Percentiles rank a stretch among this genome's conserved stretches.
These are phyloP conservation scores for Pachysolen tannophilus DNA, from an alignment of 805 yeast species.

Conservation along the genomic window DNA sequence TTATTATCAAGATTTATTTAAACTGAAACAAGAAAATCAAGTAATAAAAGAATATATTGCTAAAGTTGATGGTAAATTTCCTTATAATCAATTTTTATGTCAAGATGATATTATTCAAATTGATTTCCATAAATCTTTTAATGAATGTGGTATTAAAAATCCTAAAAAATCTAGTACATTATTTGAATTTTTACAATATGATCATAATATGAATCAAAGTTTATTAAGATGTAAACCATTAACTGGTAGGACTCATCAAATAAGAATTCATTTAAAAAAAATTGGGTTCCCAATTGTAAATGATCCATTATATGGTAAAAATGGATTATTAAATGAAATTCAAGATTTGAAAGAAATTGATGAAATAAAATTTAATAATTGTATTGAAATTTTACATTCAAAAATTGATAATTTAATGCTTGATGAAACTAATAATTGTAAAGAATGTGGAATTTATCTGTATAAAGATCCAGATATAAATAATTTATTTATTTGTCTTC, in stretches of 20 bases:
- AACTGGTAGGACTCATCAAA: conserved; percentile 52
- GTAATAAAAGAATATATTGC: conserved; percentile 39
- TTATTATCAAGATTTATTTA: conserved; percentile 24
- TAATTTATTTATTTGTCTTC: conserved; percentile 34
- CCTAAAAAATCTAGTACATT: conserved; percentile 13
- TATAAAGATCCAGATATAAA: conserved; percentile 22
- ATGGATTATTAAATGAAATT: conserved; percentile 4
- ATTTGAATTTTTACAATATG: conserved; percentile 11
- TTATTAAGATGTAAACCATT: conserved; percentile 40
- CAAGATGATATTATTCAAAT: conserved; percentile 29
- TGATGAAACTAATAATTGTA: conserved; percentile 20
- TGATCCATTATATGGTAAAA: conserved; percentile 23
- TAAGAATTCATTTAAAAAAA: conserved; percentile 44
- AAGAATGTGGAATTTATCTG: conserved; percentile 25
- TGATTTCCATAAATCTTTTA: conserved; percentile 21
- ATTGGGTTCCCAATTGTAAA: conserved; percentile 29
- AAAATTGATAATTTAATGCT: conserved; percentile 12
- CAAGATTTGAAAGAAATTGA: conserved; percentile 5
- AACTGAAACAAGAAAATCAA: conserved; percentile 12
- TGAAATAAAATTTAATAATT: no score
- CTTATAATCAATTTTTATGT: conserved; percentile 19
- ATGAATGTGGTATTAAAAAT: conserved; percentile 15
- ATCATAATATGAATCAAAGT: conserved; percentile 22
- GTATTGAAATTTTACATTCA: conserved; percentile 3
- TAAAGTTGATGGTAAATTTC: conserved; percentile 33